phyloP scores from a whole-genome alignment of 192 early-diverging fungal genomes.

The Umbelopsis ramanniana region DNA sequence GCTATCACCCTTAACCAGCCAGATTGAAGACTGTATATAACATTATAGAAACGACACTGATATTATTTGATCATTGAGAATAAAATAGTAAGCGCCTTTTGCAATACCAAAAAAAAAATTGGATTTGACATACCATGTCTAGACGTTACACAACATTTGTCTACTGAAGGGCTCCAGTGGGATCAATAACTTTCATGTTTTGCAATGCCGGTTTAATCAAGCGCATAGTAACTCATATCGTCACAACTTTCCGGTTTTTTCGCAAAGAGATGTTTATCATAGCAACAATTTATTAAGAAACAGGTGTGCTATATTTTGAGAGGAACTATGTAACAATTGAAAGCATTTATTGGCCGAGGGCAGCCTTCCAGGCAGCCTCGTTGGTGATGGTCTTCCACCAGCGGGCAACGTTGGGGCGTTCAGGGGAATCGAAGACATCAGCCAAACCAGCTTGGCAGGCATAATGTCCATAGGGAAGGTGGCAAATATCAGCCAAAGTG shows the following conservation, averaged over 20 bases:
- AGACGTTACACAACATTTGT: neutral
- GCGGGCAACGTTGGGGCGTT: conserved; percentile 28
- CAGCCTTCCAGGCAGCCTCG: conserved; percentile 11
- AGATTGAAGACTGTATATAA: conserved; percentile 18
- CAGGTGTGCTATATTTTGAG: neutral
- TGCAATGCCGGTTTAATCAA: neutral
- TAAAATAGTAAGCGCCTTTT: neutral
- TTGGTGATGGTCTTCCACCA: conserved; percentile 33
- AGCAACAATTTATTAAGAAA: neutral
- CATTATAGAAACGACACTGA: conserved; percentile 4
- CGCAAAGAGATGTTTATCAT: no score
- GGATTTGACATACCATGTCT: neutral
- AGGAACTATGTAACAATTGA: neutral
- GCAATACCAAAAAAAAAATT: neutral
- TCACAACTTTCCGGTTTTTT: no score
- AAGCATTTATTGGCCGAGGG: neutral
- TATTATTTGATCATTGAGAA: conserved; percentile 1
- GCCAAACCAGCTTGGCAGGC: neutral
- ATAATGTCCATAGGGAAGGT: conserved; percentile 16
- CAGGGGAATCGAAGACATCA: conserved; percentile 16
- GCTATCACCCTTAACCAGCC: neutral
- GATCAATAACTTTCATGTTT: neutral
- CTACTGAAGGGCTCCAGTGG: neutral
- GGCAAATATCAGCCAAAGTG: conserved; percentile 28
- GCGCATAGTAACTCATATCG: no score